Conservation (phyloP, 176 grass and related monocot species). For the Rhynchospora breviuscula region DNA sequence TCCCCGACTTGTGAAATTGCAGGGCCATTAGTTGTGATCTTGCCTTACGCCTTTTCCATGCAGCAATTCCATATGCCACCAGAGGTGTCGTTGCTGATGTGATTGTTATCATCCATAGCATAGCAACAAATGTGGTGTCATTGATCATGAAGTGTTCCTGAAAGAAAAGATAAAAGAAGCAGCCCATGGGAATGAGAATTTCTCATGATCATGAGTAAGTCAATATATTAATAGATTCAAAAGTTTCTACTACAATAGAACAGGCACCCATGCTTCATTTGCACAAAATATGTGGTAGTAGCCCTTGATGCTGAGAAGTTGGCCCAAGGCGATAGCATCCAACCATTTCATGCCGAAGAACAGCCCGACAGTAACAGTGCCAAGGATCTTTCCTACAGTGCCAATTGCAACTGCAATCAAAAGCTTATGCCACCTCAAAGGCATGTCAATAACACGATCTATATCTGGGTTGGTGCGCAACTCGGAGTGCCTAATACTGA, state of each 20-base stretch:
- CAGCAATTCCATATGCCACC: constrained; percentile 43
- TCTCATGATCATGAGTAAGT: background rate
- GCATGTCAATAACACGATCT: constrained; percentile 34
- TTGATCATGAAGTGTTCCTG: constrained; percentile 42
- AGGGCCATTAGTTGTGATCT: constrained; percentile 55
- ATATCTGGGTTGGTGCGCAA: constrained; percentile 20
- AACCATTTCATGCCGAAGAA: constrained; percentile 38
- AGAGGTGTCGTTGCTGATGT: constrained; percentile 43
- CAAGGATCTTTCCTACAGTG: constrained; percentile 44
- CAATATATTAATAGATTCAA: background rate
- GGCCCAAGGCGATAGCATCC: constrained; percentile 54
- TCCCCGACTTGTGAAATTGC: constrained; percentile 51
- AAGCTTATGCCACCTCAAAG: constrained; percentile 41
- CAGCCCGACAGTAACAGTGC: constrained; percentile 28
- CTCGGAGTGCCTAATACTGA: constrained; percentile 42
- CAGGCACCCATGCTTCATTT: constrained; percentile 28
- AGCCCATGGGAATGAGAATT: background rate
- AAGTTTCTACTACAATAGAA: background rate
- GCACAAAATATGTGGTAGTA: constrained; percentile 79
- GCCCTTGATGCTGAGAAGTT: constrained; percentile 74
- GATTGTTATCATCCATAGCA: constrained; percentile 48
- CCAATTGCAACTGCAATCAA: constrained; percentile 40
- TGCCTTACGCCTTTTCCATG: constrained; percentile 48
- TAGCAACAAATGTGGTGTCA: constrained; percentile 48
- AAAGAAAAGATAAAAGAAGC: background rate